These are phyloP conservation scores for Neopestalotiopsis rosae DNA, from an alignment of 2,329 filamentous ascomycete genomes.

Conservation along the genomic window DNA sequence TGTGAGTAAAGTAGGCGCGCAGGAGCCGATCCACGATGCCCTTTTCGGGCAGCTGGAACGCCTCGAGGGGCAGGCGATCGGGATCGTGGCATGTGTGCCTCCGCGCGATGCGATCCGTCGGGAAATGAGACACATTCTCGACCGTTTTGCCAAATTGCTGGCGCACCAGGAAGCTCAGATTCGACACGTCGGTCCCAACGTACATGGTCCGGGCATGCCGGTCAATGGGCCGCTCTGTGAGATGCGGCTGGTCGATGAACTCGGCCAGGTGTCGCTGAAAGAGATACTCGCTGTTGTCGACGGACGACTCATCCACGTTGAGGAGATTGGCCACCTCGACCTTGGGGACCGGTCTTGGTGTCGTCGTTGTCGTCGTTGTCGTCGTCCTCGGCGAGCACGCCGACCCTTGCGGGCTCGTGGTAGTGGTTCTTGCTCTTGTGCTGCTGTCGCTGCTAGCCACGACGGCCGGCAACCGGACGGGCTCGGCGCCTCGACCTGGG, in stretches of 20 bases:
- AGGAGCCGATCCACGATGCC: constrained; percentile 54
- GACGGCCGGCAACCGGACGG: not conserved
- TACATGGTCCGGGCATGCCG: constrained; percentile 55
- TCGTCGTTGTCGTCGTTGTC: too few relatives aligned
- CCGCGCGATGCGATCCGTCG: constrained; percentile 45
- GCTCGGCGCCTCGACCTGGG: not conserved
- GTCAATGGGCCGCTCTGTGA: constrained; percentile 50
- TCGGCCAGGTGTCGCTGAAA: constrained; percentile 54
- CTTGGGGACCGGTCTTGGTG: constrained; percentile 12
- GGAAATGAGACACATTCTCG: constrained; percentile 39
- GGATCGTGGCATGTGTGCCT: constrained; percentile 45
- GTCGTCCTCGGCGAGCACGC: constrained; percentile 9
- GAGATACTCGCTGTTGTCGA: constrained; percentile 41
- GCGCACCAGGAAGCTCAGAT: constrained; percentile 59
- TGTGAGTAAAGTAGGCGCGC: constrained; percentile 53
- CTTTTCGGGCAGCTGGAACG: constrained; percentile 53
- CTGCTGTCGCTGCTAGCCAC: not conserved
- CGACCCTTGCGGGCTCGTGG: not conserved
- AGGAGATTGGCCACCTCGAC: not conserved
- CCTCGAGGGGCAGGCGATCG: constrained; percentile 51
- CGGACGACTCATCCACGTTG: constrained; percentile 18
- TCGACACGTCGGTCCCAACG: constrained; percentile 61
- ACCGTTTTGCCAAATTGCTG: constrained; percentile 43
- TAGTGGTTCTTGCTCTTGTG: not conserved
- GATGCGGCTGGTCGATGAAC: constrained; percentile 54